These are phyloP conservation scores for Bipolaris zeicola DNA, from an alignment of 2,329 filamentous ascomycete genomes.

Conservation along the genomic window DNA sequence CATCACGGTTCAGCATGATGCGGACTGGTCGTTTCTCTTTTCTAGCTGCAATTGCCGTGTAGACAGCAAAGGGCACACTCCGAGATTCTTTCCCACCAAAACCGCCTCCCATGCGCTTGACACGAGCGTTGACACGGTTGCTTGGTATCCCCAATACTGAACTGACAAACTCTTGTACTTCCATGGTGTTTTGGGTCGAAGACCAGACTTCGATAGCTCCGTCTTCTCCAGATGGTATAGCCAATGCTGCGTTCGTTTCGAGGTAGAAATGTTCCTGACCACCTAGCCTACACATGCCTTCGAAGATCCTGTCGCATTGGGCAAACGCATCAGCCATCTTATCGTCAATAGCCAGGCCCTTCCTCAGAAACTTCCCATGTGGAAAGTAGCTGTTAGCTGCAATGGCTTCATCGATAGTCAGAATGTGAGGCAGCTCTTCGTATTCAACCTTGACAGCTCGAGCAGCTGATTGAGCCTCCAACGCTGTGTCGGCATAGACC, in stretches of 20 bases:
- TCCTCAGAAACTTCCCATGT: conserved; percentile 78
- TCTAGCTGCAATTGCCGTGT: conserved; percentile 81
- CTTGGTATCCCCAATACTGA: conserved; percentile 80
- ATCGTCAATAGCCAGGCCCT: conserved; percentile 60
- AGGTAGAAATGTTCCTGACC: conserved; percentile 98
- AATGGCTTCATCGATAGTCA: conserved; percentile 94
- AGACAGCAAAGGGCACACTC: conserved; percentile 80
- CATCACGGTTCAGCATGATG: conserved; percentile 93
- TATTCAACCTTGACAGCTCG: conserved; percentile 86
- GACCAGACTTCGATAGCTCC: conserved; percentile 86
- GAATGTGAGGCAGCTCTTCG: conserved; percentile 81
- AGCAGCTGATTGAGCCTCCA: conserved; percentile 77
- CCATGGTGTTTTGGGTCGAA: conserved; percentile 49
- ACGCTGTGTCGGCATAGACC: conserved; percentile 78
- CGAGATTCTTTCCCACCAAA: conserved; percentile 95
- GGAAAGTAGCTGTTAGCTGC: conserved; percentile 84
- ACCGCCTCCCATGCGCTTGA: conserved; percentile 89
- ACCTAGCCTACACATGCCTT: conserved; percentile 83
- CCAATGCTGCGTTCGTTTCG: conserved; percentile 85
- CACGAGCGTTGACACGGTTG: conserved; percentile 86
- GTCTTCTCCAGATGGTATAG: conserved; percentile 85
- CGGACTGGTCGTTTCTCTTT: conserved; percentile 82
- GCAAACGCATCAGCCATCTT: conserved; percentile 74
- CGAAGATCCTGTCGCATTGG: conserved; percentile 78
- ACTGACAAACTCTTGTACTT: conserved; percentile 68